phyloP scores from a whole-genome alignment of 495 filamentous ascomycete genomes.

The Daldinia childiae region DNA sequence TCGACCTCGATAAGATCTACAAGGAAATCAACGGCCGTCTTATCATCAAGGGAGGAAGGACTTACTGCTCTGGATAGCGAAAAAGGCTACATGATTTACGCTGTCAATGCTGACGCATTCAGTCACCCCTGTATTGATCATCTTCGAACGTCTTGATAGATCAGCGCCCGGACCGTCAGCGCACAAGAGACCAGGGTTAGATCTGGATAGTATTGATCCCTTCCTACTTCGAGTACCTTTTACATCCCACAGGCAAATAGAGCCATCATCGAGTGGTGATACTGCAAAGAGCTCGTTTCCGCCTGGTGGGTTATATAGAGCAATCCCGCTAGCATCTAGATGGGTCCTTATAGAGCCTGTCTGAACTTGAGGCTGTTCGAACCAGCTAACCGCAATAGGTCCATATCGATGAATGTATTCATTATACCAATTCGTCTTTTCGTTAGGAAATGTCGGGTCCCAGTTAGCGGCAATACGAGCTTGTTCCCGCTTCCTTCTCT shows the following conservation, averaged over 20 bases:
- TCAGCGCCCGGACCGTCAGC: slow-evolving; percentile 57
- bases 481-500: slow-evolving; percentile 58
- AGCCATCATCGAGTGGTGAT: slow-evolving; percentile 85
- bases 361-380: slow-evolving; percentile 65
- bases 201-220: slow-evolving; percentile 72
- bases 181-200: slow-evolving; percentile 70
- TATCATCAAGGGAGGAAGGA: slow-evolving; percentile 18
- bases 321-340: slow-evolving; percentile 71
- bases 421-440: slow-evolving; percentile 80
- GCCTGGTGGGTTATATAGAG: slow-evolving; percentile 62
- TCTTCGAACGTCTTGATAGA: slow-evolving; percentile 53
- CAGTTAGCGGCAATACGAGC: slow-evolving; percentile 72
- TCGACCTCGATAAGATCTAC: slow-evolving; percentile 81
- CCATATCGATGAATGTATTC: slow-evolving; percentile 88
- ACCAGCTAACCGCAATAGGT: slow-evolving; percentile 77
- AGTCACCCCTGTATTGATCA: slow-evolving; percentile 73
- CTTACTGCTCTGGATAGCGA: slow-evolving; percentile 76
- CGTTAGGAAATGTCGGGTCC: slow-evolving; percentile 78
- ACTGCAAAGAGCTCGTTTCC: slow-evolving; percentile 68
- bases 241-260: slow-evolving; percentile 87
- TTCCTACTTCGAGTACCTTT: slow-evolving; percentile 65
- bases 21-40: slow-evolving; percentile 38
- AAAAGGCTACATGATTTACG: slow-evolving; percentile 72
- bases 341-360: slow-evolving; percentile 45
- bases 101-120: slow-evolving; percentile 88